Evolutionary conservation across 176 grass and related monocot species (phyloP).

Genomic region (Aegilops speltoides): DNA sequence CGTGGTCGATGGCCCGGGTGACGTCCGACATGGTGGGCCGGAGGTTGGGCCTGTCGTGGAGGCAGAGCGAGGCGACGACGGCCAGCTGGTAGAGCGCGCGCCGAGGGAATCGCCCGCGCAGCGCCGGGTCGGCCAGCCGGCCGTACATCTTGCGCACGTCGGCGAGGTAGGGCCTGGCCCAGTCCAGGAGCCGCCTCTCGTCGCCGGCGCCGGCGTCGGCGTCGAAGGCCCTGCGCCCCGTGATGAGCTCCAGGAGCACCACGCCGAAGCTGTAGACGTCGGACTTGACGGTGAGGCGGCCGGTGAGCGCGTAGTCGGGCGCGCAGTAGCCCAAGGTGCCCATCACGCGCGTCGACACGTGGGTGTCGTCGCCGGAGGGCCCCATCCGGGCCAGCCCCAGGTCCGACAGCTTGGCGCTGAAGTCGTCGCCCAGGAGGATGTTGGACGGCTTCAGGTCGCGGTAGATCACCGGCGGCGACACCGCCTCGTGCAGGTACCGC

Average conservation of each 20-base stretch:
- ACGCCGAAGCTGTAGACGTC: no score
- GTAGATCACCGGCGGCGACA: slow-evolving; percentile 61
- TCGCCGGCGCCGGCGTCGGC: background rate
- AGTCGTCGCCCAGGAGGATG: slow-evolving; percentile 43
- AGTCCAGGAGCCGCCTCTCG: slow-evolving; percentile 48
- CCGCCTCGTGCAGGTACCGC: slow-evolving; percentile 50
- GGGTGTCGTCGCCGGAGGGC: slow-evolving; percentile 45
- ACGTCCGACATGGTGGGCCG: slow-evolving; percentile 53
- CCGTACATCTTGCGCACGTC: slow-evolving; percentile 30
- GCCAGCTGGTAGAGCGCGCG: slow-evolving; percentile 47
- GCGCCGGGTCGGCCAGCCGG: slow-evolving; percentile 49
- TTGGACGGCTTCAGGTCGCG: slow-evolving; percentile 62
- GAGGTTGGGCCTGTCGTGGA: slow-evolving; percentile 53
- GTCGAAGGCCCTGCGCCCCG: slow-evolving; percentile 55
- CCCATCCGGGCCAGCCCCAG: slow-evolving; percentile 58
- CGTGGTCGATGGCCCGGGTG: slow-evolving; percentile 48
- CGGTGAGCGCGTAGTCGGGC: slow-evolving; percentile 54
- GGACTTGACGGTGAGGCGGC: slow-evolving; percentile 54
- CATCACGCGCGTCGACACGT: slow-evolving; percentile 54
- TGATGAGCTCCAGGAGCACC: slow-evolving; percentile 32
- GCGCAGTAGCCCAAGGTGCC: slow-evolving; percentile 60
- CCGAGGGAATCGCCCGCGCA: slow-evolving; percentile 45
- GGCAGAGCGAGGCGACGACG: slow-evolving; percentile 48
- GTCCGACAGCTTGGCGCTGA: slow-evolving; percentile 49
- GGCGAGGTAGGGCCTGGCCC: slow-evolving; percentile 53